Conservation (phyloP, 768 basidiomycete species). For the Kwoniella shandongensis region DNA sequence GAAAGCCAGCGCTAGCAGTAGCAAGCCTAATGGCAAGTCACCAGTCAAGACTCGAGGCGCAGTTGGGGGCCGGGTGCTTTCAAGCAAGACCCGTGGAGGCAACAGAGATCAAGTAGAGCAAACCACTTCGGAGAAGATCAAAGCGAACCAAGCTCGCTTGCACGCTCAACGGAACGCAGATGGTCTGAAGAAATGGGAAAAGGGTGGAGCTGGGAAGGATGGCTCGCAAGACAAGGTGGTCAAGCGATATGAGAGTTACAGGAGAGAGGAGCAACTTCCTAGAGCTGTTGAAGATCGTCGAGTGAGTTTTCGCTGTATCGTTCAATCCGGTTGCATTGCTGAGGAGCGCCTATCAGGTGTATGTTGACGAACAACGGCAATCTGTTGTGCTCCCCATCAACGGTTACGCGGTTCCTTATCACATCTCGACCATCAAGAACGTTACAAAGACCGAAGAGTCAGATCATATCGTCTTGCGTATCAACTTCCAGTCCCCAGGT, state of each 20-base stretch:
- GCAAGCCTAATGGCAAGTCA: slow-evolving; percentile 62
- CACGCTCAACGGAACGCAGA: slow-evolving; percentile 73
- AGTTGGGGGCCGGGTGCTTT: slow-evolving; percentile 78
- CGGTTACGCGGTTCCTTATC: slow-evolving; percentile 94
- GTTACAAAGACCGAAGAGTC: slow-evolving; percentile 96
- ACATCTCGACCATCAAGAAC: slow-evolving; percentile 98
- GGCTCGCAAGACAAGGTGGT: slow-evolving; percentile 89
- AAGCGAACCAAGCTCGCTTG: slow-evolving; percentile 82
- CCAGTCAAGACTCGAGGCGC: slow-evolving; percentile 54
- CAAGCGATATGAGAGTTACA: slow-evolving; percentile 96
- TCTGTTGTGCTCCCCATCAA: slow-evolving; percentile 90
- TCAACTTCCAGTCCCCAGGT: slow-evolving; percentile 98
- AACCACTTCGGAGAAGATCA: slow-evolving; percentile 72
- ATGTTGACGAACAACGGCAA: slow-evolving; percentile 83
- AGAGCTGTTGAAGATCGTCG: slow-evolving; percentile 74
- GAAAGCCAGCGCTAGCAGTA: slow-evolving; percentile 58
- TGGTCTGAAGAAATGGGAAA: slow-evolving; percentile 79
- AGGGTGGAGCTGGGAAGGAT: slow-evolving; percentile 69
- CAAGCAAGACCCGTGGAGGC: slow-evolving; percentile 79
- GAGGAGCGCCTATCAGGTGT: slow-evolving; percentile 61
- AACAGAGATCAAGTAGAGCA: slow-evolving; percentile 80
- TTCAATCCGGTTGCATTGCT: slow-evolving; percentile 5
- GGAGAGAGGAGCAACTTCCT: slow-evolving; percentile 87
- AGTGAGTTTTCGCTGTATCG: slow-evolving; percentile 58
- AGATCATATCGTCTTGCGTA: slow-evolving; percentile 87